phyloP scores from a whole-genome alignment of 768 basidiomycete genomes.

The Leucocoprinus birnbaumii region DNA sequence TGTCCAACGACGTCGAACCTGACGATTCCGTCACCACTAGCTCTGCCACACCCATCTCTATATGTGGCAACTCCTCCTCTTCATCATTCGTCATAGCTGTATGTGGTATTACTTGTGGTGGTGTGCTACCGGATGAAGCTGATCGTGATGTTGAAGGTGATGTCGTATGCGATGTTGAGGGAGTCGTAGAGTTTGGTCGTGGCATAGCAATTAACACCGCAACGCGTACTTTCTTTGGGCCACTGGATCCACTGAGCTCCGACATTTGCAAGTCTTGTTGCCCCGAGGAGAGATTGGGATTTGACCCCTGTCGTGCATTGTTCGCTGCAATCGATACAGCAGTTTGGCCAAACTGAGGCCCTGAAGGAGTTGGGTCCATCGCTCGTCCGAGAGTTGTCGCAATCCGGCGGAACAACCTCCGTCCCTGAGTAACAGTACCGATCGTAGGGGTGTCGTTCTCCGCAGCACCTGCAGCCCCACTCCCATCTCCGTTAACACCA shows the following conservation, averaged over 20 bases:
- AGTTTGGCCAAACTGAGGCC: background rate
- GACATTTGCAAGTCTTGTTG: constrained; percentile 5
- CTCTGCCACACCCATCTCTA: constrained; percentile 25
- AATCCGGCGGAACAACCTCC: background rate
- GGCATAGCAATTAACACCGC: constrained; percentile 48
- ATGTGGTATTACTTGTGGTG: background rate
- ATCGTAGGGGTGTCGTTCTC: background rate
- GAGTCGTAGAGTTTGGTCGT: constrained; percentile 9
- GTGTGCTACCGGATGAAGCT: constrained; percentile 1
- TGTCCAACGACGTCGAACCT: background rate
- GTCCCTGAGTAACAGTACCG: background rate
- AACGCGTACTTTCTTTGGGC: constrained; percentile 25
- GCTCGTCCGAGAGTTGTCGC: background rate
- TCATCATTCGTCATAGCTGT: constrained; percentile 10
- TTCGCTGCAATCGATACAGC: background rate
- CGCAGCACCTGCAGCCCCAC: background rate
- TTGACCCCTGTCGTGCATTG: constrained; percentile 1
- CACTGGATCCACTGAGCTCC: background rate
- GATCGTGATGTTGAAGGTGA: constrained; percentile 7
- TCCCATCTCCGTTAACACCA: background rate
- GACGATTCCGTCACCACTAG: constrained; percentile 12
- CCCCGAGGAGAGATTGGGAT: background rate
- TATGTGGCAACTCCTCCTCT: constrained; percentile 20
- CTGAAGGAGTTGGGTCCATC: background rate
- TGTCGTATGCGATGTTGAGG: constrained; percentile 8